Percentiles rank a stretch among this genome's conserved stretches.
Evolutionary conservation across 148 eudicot genomes (phyloP).

Genomic region (Cornus controversa): DNA sequence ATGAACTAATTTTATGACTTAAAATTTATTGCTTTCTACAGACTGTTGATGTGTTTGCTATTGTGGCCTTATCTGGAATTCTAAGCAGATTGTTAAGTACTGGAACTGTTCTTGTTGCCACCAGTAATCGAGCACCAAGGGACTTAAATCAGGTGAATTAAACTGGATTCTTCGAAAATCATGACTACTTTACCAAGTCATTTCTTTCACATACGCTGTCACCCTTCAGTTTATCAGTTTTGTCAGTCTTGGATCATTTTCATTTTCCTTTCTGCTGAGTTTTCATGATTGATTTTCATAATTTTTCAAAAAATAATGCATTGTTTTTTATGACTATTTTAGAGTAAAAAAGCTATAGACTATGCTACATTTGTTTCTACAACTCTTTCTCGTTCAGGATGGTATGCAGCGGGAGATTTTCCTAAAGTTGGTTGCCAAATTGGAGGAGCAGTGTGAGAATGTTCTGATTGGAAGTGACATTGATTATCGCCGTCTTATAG

Average conservation of each 20-base stretch:
- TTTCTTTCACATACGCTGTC: background rate
- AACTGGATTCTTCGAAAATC: background rate
- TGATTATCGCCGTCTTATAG: slow-evolving; percentile 89
- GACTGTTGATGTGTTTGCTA: slow-evolving; percentile 99
- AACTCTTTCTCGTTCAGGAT: slow-evolving; percentile 53
- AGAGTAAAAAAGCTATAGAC: background rate
- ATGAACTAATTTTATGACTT: slow-evolving; percentile 25
- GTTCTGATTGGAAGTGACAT: slow-evolving; percentile 81
- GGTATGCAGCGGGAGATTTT: slow-evolving; percentile 97
- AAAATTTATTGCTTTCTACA: slow-evolving; percentile 42
- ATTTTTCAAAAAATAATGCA: background rate
- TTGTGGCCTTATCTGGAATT: slow-evolving; percentile 99
- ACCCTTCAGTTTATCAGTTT: no score
- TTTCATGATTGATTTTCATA: background rate
- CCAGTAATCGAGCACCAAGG: slow-evolving; percentile 89
- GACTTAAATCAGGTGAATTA: slow-evolving; percentile 83
- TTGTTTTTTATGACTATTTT: background rate
- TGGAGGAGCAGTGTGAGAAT: slow-evolving; percentile 75
- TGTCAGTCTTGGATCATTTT: no score
- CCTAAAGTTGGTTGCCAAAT: slow-evolving; percentile 50
- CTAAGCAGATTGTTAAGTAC: slow-evolving; percentile 90
- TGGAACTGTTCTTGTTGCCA: slow-evolving; percentile 93
- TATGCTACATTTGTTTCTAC: background rate
- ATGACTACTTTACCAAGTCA: background rate
- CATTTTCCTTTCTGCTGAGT: background rate